A percentile compares a stretch with the other conserved stretches of the same genome.
Conservation (phyloP, 2,329 filamentous ascomycete genomes). For the Clonostachys rhizophaga region DNA sequence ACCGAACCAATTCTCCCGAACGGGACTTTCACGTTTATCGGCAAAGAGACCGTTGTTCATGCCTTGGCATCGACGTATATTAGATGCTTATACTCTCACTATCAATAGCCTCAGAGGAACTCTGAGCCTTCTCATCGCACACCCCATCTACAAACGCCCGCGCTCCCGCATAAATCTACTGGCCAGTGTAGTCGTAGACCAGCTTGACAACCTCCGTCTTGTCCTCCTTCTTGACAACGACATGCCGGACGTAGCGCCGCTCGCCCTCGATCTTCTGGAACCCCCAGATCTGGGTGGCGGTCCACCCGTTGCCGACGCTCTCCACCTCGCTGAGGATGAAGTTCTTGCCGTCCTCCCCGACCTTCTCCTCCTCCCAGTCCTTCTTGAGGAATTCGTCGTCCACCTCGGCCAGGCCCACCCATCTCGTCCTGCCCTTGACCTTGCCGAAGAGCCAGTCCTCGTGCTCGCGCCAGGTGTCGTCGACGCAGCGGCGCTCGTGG, state of each 20-base stretch:
- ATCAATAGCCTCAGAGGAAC: too few relatives aligned
- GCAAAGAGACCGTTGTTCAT: too few relatives aligned
- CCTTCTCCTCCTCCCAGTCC: conserved; percentile 57
- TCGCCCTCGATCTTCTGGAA: conserved; percentile 49
- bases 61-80: too few relatives aligned
- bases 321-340: conserved; percentile 61
- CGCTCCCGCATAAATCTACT: conserved; percentile 1
- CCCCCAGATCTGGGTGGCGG: conserved; percentile 54
- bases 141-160: too few relatives aligned
- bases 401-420: conserved; percentile 39
- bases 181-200: conserved; percentile 48
- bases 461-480: conserved; percentile 55
- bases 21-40: too few relatives aligned
- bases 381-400: conserved; percentile 51
- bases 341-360: conserved; percentile 49
- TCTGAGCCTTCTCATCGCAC: too few relatives aligned
- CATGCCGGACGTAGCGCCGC: conserved; percentile 47
- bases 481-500: conserved; percentile 48
- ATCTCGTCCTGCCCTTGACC: conserved; percentile 56
- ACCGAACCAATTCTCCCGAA: too few relatives aligned
- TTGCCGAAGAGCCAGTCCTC: conserved; percentile 76
- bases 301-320: conserved; percentile 48
- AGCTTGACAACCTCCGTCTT: conserved; percentile 45
- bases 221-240: conserved; percentile 45
- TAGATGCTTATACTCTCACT: too few relatives aligned